These are phyloP conservation scores for Saccharomyces hybrid DNA, from an alignment of 1,139 yeast genomes.

Conservation along the genomic window DNA sequence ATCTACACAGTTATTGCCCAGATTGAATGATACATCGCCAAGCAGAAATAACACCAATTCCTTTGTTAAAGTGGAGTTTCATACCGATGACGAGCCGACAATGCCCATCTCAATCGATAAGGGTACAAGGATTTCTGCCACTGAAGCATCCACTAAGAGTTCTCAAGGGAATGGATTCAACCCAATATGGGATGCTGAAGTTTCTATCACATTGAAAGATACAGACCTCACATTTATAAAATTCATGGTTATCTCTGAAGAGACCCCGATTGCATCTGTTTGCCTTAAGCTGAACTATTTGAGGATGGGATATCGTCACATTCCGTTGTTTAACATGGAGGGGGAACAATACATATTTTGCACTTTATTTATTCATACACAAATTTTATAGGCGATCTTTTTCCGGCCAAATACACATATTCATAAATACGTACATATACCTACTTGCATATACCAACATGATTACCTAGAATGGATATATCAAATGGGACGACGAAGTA, in stretches of 20 bases:
- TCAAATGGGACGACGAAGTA: not conserved
- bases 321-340: conserved; percentile 62
- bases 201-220: conserved; percentile 40
- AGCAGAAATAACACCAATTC: conserved; percentile 19
- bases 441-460: not conserved
- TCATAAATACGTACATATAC: not conserved
- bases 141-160: conserved; percentile 19
- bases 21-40: conserved; percentile 42
- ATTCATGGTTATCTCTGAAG: conserved; percentile 41
- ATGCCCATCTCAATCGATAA: not conserved
- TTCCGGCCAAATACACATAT: not conserved
- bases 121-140: conserved; percentile 2
- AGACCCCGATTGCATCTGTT: conserved; percentile 46
- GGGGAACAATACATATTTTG: conserved; percentile 83
- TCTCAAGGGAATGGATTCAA: conserved; percentile 63
- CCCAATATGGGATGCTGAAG: conserved; percentile 66
- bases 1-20: conserved; percentile 82
- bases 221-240: conserved; percentile 45
- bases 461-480: not conserved
- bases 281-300: conserved; percentile 50
- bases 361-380: conserved; percentile 48
- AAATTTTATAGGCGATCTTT: not conserved
- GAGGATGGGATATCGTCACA: conserved; percentile 70
- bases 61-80: conserved; percentile 20
- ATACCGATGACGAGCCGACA: conserved; percentile 4